Base-by-base conservation (phyloP, 768 basidiomycete genomes). In the Dentipellis sp. region DNA sequence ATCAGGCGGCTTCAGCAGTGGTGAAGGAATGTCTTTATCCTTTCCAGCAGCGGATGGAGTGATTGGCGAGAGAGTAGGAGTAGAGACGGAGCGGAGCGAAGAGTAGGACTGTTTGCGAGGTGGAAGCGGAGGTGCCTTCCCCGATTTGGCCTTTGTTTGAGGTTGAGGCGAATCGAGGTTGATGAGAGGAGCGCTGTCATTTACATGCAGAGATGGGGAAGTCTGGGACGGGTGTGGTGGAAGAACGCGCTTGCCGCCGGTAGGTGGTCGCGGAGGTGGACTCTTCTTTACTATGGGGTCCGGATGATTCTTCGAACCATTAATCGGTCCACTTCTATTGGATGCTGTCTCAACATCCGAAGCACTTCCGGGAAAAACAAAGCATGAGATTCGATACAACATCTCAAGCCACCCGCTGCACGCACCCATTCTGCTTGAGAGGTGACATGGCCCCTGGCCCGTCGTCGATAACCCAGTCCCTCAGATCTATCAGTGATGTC, bases 391-490 rank as follows among this genome's bases (percentile, higher is more conserved):
- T 16, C 14, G 40, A 42, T 42, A 14, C 6, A 17, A 42, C 40
- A 42, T 16, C 17, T 17, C n/a, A n/a, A n/a, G 40, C 40, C 14
- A 14, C 40, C 40, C 36, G 12, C 29, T 40, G 11, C 50, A 29
- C 12, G 46, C 21, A 6, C 42, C n/a, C 4, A 42, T 37, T 50
- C 9, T 29, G 7, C 21, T 35, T 35, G 14, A 56, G 34, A 34
- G 21, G 52, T 6, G 69, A n/a, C n/a, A n/a, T n/a, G n/a, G n/a
- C n/a, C n/a, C n/a, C 66, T n/a, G 75, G 72, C 8, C 77, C 79
- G 59, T 82, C 81, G 52, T 83, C 84, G 56, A 84, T 72, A 52
- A 85, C 76, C 84, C 84, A 86, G 65, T 86, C 84, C 55, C 77
- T 78, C 57, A 87, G 72, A 68, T 87, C 85, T 58, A 85, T 75